Evolutionary conservation across 2,329 filamentous ascomycete genomes (phyloP), one percentile per base, ranked within the genome.

Genomic region (Colletotrichum sp.): DNA sequence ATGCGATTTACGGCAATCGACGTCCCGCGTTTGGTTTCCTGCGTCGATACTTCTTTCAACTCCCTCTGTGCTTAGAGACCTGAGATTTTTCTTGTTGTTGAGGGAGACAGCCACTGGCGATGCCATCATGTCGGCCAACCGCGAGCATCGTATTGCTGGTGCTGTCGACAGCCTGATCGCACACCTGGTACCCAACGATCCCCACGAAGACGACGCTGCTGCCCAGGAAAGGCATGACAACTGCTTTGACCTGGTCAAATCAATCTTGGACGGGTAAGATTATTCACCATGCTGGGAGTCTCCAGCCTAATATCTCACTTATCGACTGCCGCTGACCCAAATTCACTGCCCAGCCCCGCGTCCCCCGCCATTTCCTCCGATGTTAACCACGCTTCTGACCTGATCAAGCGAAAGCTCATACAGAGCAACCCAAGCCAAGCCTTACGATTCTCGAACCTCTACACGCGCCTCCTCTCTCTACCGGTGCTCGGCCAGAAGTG

Each of bases 401-500:
- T 98, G 80, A 98, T 99, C 84, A 97, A 96, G 87, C 92, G 95
- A 82, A 95, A 94, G 85, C 89, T 99, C 78, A 91, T 98, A 74
- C 92, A 94, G 80, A 94, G 93, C 79, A 95, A 95, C 81, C 91
- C 91, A 61, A 94, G 91, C 78, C 94, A 96, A 84, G 95, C 96
- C 5, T 89, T 96, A 25, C 91, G 93, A 77, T 98, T 98, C 85
- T 94, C 95, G 28, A 98, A 98, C 82, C 90, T 99, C 32, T 98
- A 98, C 85, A 95, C 95, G 39, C 91, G 95, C 72, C 90, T 99
- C 22, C 89, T 98, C 30, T 94, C 95, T n/a, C 92, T 98, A 78
- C 96, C 96, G 1, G 96, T 98, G 8, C 90, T 99, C 60, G 94
- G 95, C 81, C 94, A 98, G 84, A 99, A 99, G 90, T 98, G 96